Evolutionary conservation across 2,329 filamentous ascomycete species (phyloP).

Genomic region (Zalaria obscura): DNA sequence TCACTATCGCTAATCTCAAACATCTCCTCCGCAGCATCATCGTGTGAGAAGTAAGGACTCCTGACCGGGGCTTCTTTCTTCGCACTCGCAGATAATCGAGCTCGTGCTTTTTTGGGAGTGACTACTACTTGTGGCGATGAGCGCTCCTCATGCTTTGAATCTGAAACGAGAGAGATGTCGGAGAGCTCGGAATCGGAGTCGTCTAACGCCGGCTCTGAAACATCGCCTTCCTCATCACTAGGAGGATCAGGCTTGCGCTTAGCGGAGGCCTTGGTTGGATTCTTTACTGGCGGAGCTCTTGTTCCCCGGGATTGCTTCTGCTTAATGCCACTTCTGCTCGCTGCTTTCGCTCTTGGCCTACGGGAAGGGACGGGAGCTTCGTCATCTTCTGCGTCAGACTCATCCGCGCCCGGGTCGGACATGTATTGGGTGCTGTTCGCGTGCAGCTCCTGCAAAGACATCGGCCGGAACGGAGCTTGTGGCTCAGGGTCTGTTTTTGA

Average conservation of each 20-base stretch:
- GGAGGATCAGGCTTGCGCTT: background rate
- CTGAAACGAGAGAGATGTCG: background rate
- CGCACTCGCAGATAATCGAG: background rate
- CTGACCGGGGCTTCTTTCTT: conserved; percentile 14
- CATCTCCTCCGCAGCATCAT: conserved; percentile 8
- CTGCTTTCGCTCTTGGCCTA: background rate
- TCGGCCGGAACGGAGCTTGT: conserved; percentile 10
- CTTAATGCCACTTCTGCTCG: background rate
- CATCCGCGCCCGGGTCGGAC: background rate
- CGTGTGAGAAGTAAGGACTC: conserved; percentile 12
- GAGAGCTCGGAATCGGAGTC: conserved; percentile 12
- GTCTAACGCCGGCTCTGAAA: conserved; percentile 3
- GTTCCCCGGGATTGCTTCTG: background rate
- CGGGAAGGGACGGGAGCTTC: conserved; percentile 8
- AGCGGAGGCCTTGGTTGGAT: background rate
- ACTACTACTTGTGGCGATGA: conserved; percentile 13
- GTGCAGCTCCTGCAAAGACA: conserved; percentile 13
- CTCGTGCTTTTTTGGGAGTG: conserved; percentile 7
- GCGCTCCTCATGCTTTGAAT: conserved; percentile 11
- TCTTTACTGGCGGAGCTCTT: too few relatives aligned
- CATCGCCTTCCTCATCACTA: background rate
- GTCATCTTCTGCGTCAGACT: conserved; percentile 14
- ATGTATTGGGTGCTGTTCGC: conserved; percentile 1
- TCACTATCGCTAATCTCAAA: conserved; percentile 8
- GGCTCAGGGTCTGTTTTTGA: conserved; percentile 6